Evolutionary conservation across 225 moss, liverwort and hornwort species (phyloP), one percentile per base, ranked within the genome.

Genomic region (Takakia lepidozioides): DNA sequence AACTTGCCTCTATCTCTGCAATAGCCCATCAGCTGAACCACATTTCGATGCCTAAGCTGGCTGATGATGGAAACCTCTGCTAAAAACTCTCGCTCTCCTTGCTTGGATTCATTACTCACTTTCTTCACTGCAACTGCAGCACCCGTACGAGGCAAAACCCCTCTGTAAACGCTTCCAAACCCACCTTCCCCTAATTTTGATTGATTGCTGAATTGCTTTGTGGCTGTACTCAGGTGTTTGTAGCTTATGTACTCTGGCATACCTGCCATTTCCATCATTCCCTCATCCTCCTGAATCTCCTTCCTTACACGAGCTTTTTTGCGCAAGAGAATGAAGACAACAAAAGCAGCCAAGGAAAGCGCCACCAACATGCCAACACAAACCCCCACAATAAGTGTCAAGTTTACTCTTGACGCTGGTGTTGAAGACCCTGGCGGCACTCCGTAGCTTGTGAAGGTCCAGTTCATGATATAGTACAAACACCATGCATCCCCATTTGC

Each of bases 51-150:
- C 41, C 76, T 62, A 2, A 90, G 54, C 52, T 76, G 74, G 51
- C 72, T 76, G 54, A 90, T 90, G 51, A 77, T 86, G 51, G 56
- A 55, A 1, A 90, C 67, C 60, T 90, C 83, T 0, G 83, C 80
- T 0, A 77, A 28, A 56, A 90, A 90, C 58, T 90, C 83, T 15
- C 66, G 43, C 26, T 65, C 69, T 0, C 86, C 81, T 29, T 83
- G 73, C 28, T 51, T 59, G 11, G 83, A 72, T 27, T 72, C 41
- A 25, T 35, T 35, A 41, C 52, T 52, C 39, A 81, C 57, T 27
- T 65, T 56, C 49, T 90, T 90, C 37, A 85, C 74, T 0, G 80
- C 70, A 0, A 84, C 66, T 2, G 10, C 38, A 1, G 18, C 19
- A 3, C 64, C 62, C 0, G 64, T 72, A 16, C 54, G 61, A 3